Percentiles rank a stretch among this genome's conserved stretches.
phyloP scores from a whole-genome alignment of 2,329 filamentous ascomycete species.

The Aspergillus transmontanensis region DNA sequence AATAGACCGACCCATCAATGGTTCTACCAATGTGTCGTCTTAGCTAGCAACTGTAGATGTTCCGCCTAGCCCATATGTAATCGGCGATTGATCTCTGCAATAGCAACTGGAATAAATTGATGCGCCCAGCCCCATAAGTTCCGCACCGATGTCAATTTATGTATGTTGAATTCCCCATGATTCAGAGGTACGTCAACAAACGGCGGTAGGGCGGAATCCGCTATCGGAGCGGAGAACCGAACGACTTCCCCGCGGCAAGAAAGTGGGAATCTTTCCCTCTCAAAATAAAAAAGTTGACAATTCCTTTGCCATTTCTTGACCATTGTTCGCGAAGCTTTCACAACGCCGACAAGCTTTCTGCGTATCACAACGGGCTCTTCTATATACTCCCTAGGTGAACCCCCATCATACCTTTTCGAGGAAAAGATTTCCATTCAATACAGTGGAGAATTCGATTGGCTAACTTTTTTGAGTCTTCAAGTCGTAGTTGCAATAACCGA shows the following conservation, averaged over 20 bases:
- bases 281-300: not conserved
- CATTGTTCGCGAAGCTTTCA: not conserved
- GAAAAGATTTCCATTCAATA: slow-evolving; percentile 1
- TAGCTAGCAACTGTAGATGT: not conserved
- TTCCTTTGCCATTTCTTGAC: not conserved
- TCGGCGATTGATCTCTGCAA: not conserved
- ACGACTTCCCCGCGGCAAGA: slow-evolving; percentile 3
- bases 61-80: not conserved
- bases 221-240: slow-evolving; percentile 2
- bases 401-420: not conserved
- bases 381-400: slow-evolving; percentile 2
- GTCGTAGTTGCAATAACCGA: slow-evolving; percentile 1
- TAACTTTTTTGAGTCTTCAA: slow-evolving; percentile 13
- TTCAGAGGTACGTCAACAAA: not conserved
- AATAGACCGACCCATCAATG: not conserved
- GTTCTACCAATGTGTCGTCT: not conserved
- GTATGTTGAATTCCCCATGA: not conserved
- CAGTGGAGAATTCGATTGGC: not conserved
- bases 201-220: not conserved
- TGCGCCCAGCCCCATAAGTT: not conserved
- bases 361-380: not conserved
- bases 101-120: not conserved
- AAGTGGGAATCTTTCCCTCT: slow-evolving; percentile 1
- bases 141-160: not conserved
- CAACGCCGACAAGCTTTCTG: not conserved